phyloP scores from a whole-genome alignment of 768 basidiomycete species.

The Collybia sordida region DNA sequence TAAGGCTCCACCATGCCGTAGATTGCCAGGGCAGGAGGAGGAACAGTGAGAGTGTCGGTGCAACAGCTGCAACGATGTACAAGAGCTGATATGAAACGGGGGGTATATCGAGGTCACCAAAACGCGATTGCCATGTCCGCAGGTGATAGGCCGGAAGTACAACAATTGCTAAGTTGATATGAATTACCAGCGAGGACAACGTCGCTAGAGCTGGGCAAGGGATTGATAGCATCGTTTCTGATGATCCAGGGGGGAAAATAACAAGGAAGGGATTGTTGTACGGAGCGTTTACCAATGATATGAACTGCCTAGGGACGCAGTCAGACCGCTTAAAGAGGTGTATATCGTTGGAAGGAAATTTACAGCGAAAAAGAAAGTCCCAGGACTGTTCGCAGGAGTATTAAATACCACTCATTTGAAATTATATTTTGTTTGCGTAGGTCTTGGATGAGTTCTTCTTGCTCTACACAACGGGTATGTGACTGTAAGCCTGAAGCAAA shows the following conservation, averaged over 20 bases:
- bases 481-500: neutral
- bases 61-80: constrained; percentile 42
- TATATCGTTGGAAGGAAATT: constrained; percentile 13
- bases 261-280: constrained; percentile 44
- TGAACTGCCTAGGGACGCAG: constrained; percentile 39
- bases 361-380: constrained; percentile 48
- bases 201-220: constrained; percentile 46
- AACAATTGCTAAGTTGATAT: constrained; percentile 46
- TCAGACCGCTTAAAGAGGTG: constrained; percentile 8
- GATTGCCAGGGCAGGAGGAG: constrained; percentile 52
- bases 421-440: constrained; percentile 44
- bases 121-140: constrained; percentile 26
- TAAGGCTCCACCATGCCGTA: constrained; percentile 51
- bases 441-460: constrained; percentile 53
- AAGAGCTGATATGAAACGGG: constrained; percentile 26
- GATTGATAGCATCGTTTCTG: constrained; percentile 28
- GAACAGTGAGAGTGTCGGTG: constrained; percentile 49
- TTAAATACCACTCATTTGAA: constrained; percentile 40
- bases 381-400: constrained; percentile 40
- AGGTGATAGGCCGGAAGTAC: constrained; percentile 37
- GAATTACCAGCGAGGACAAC: constrained; percentile 47
- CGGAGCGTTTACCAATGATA: constrained; percentile 34
- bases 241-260: constrained; percentile 34
- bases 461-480: constrained; percentile 40
- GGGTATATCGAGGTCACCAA: constrained; percentile 17